Conservation (phyloP, 352 stramenopile species). For the Pythium oligandrum region DNA sequence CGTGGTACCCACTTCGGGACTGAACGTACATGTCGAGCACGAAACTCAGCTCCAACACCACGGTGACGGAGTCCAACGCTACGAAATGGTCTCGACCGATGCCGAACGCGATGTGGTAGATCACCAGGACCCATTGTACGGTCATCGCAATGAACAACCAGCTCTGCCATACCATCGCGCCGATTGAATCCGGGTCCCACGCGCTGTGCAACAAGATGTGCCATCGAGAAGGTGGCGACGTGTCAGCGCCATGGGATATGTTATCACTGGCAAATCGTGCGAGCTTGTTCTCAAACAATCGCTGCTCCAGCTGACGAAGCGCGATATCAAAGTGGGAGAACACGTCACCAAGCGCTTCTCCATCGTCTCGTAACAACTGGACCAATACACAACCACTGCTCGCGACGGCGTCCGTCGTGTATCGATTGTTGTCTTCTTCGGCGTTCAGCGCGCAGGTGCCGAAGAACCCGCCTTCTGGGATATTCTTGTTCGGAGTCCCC, state of each 20-base stretch:
- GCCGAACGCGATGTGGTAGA: constrained; percentile 39
- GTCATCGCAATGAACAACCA: constrained; percentile 41
- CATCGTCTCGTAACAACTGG: constrained; percentile 4
- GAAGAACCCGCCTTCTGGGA: constrained; percentile 32
- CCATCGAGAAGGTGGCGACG: too few species aligned
- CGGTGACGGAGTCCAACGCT: constrained; percentile 20
- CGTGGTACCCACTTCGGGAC: constrained; percentile 31
- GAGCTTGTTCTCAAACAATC: constrained; percentile 18
- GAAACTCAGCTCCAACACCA: constrained; percentile 40
- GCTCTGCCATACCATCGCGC: constrained; percentile 33
- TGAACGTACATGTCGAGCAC: constrained; percentile 34
- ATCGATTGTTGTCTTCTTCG: constrained; percentile 12
- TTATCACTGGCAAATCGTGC: constrained; percentile 14
- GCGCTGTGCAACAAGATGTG: constrained; percentile 5
- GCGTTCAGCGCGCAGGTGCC: constrained; percentile 20
- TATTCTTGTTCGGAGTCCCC: constrained; percentile 7
- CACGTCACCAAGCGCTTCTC: constrained; percentile 5
- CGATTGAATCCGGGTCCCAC: constrained; percentile 29
- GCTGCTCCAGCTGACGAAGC: constrained; percentile 11
- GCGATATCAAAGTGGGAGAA: constrained; percentile 9
- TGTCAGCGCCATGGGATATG: not conserved
- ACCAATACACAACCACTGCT: constrained; percentile 28
- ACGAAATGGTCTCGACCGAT: constrained; percentile 16
- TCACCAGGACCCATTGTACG: constrained; percentile 32
- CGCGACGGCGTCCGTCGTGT: constrained; percentile 22